phyloP scores from a whole-genome alignment of 441 rosid species.

The Flueggea neowawraea region DNA sequence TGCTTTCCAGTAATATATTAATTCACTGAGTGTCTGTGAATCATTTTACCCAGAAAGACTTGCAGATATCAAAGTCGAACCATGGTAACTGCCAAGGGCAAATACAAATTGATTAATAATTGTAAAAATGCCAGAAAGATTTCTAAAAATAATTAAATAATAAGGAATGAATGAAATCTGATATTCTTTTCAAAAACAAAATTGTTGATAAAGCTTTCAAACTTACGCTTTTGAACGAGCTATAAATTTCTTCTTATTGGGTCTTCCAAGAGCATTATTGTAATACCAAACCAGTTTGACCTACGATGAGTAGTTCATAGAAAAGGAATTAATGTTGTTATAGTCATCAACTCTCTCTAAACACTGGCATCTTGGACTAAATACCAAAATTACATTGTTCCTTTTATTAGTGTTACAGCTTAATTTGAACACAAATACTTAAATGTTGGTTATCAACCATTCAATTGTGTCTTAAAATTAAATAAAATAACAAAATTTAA shows the following conservation, averaged over 20 bases:
- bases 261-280: constrained; percentile 87
- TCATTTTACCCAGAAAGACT: constrained; percentile 85
- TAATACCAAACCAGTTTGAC: constrained; percentile 93
- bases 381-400: too few species aligned
- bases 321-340: background rate
- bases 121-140: constrained; percentile 1
- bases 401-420: too few species aligned
- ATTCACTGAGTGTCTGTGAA: background rate
- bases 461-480: too few species aligned
- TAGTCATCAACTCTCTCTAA: too few species aligned
- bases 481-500: background rate
- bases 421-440: too few species aligned
- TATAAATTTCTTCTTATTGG: constrained; percentile 79
- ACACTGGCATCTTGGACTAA: too few species aligned
- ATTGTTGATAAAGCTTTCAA: background rate
- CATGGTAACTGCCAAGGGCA: constrained; percentile 70
- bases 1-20: background rate
- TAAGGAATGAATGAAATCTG: too few species aligned
- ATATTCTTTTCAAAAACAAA: background rate
- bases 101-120: constrained; percentile 15
- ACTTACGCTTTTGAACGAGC: constrained; percentile 76
- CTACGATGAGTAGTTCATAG: constrained; percentile 31
- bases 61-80: constrained; percentile 92
- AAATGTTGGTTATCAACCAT: too few species aligned
- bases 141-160: background rate